A percentile compares a stretch with the other conserved stretches of the same genome.
Conservation (phyloP, 257 asterid genomes). For the Primulina tabacum region DNA sequence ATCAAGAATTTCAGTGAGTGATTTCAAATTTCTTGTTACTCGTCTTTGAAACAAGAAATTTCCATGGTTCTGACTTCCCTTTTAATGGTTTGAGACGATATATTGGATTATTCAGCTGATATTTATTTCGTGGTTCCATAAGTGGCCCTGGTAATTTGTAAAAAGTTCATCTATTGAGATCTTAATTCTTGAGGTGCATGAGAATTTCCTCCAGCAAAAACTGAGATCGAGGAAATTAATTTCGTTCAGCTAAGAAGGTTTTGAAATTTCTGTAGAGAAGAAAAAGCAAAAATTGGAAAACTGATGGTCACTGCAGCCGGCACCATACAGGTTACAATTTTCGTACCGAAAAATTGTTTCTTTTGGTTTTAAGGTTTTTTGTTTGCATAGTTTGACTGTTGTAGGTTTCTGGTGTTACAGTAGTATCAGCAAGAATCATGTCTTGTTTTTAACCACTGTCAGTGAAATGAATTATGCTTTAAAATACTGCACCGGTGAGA, state of each 20-base stretch:
- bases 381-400: not conserved
- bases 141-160: not conserved
- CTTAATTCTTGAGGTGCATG: not conserved
- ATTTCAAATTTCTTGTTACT: no score
- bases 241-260: not conserved
- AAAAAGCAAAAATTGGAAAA: conserved; percentile 19
- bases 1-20: not conserved
- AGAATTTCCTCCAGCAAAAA: not conserved
- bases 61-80: no score
- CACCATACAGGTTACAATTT: conserved; percentile 41
- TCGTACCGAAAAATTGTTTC: not conserved
- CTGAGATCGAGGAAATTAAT: not conserved
- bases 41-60: no score
- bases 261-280: conserved; percentile 16
- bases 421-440: not conserved
- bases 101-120: not conserved
- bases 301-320: conserved; percentile 40
- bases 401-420: not conserved
- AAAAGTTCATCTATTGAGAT: not conserved
- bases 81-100: no score
- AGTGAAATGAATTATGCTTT: not conserved
- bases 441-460: not conserved
- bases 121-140: conserved; percentile 16
- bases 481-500: no score
- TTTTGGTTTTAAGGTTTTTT: not conserved